These are phyloP conservation scores for Dorcoceras hygrometricum DNA, from an alignment of 257 asterid genomes.

Conservation along the genomic window DNA sequence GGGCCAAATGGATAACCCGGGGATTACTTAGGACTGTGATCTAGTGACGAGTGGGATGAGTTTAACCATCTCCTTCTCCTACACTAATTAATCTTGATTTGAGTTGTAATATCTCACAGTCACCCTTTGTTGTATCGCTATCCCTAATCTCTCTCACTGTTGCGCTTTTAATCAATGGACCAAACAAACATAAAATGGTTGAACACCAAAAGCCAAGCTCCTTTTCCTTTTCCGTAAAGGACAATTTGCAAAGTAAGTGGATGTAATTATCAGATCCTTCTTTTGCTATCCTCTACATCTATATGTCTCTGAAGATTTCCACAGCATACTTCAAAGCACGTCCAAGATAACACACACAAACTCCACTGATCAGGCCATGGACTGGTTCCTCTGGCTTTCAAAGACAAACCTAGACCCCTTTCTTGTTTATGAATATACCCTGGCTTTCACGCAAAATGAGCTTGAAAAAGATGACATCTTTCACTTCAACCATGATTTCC, in stretches of 20 bases:
- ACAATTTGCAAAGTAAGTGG: not conserved
- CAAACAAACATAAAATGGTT: not conserved
- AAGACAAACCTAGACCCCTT: constrained; percentile 52
- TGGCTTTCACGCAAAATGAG: constrained; percentile 47
- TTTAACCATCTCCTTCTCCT: no score
- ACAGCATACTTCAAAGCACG: not conserved
- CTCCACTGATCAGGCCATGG: constrained; percentile 37
- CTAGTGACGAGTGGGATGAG: no score
- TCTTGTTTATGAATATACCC: constrained; percentile 47
- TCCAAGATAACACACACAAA: not conserved
- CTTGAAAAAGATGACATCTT: constrained; percentile 59
- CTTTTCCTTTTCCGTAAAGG: no score
- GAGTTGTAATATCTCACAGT: no score
- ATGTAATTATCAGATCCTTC: not conserved
- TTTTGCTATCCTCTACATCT: not conserved
- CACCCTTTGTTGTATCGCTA: no score
- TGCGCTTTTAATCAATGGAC: no score
- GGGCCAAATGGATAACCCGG: no score
- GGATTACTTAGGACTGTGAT: no score
- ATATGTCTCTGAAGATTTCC: not conserved
- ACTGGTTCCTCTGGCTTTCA: constrained; percentile 78
- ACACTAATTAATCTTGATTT: no score
- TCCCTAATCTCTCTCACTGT: not conserved
- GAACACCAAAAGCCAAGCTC: no score
- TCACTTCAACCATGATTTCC: constrained; percentile 76